Evolutionary conservation across 2,329 filamentous ascomycete genomes (phyloP), one percentile per base, ranked within the genome.

Genomic region (Fusarium palustre): DNA sequence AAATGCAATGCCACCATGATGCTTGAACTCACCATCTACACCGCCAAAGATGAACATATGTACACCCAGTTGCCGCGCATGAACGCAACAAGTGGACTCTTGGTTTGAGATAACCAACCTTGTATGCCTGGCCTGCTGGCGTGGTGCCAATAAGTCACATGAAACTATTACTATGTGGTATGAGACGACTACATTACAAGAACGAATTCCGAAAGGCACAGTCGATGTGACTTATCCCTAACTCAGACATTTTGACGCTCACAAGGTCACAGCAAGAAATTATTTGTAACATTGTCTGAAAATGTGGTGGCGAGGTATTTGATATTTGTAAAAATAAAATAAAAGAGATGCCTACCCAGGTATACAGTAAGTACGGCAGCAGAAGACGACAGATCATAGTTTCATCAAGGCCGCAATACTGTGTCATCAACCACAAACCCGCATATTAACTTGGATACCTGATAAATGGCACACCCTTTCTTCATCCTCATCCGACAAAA

Each of bases 31-130:
- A 15, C n/a, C 67, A 56, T 68, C 66, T 64, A 70, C 66, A 69
- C 67, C 67, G 67, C 67, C 67, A 70, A 64, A 70, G 66, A 68
- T 64, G 56, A 42, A 31, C 55, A 43, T 25, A 38, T 50, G 33
- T 39, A 36, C 33, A 64, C 28, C 41, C 5, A 52, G 33, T 38
- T 60, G 41, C 45, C 42, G 38, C 52, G 45, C 66, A 55, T 54
- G 16, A 55, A 42, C 34, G 58, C 60, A 62, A 66, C 55, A 53
- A 57, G 22, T 43, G 20, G 38, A n/a, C 25, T 16, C 33, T 30
- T 54, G 28, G 31, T 39, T 43, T 43, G 15, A 56, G 36, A 49
- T 42, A 38, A n/a, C 22, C 30, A 33, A 36, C 13, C 33, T 50
- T n/a, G n/a, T 12, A 25, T 38, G 18, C 11, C 13, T 28, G 34